These are phyloP conservation scores for Lecanicillium sp. DNA, from an alignment of 2,329 filamentous ascomycete species.

Conservation along the genomic window DNA sequence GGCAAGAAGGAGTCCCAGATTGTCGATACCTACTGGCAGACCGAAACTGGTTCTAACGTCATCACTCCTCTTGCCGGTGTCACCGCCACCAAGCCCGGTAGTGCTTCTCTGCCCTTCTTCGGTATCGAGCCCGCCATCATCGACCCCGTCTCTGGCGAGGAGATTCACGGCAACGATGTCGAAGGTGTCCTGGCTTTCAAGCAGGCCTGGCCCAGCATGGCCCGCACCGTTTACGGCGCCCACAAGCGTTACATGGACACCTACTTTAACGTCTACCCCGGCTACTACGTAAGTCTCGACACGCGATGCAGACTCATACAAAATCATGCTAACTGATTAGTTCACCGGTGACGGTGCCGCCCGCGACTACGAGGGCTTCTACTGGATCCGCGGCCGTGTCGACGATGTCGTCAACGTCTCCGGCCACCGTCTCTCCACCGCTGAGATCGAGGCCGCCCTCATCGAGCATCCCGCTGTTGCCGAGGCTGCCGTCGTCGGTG, in stretches of 20 bases:
- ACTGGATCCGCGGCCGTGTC: constrained; percentile 98
- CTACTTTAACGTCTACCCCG: constrained; percentile 95
- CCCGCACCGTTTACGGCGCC: constrained; percentile 92
- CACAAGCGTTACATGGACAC: constrained; percentile 99
- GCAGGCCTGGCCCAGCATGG: constrained; percentile 98
- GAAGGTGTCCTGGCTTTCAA: constrained; percentile 97
- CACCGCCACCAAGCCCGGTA: constrained; percentile 93
- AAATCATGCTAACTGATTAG: constrained; percentile 32
- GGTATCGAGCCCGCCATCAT: constrained; percentile 97
- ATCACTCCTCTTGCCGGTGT: constrained; percentile 90
- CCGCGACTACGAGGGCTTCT: constrained; percentile 96
- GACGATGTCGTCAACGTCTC: constrained; percentile 98
- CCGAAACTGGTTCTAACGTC: constrained; percentile 93
- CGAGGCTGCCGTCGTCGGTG: constrained; percentile 91
- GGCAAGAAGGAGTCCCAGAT: constrained; percentile 91
- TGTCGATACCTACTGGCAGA: constrained; percentile 99
- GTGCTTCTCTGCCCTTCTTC: constrained; percentile 94
- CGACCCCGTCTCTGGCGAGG: constrained; percentile 89
- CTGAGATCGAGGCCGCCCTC: constrained; percentile 94
- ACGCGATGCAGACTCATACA: constrained; percentile 7
- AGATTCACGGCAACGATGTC: constrained; percentile 91
- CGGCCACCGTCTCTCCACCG: constrained; percentile 91
- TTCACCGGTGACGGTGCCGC: constrained; percentile 93
- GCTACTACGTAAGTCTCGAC: constrained; percentile 76
- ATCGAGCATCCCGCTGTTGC: constrained; percentile 87